Percentiles rank a stretch among this genome's conserved stretches.
Evolutionary conservation across 139 green algal species (phyloP).

Genomic region (Chlorella sp.): DNA sequence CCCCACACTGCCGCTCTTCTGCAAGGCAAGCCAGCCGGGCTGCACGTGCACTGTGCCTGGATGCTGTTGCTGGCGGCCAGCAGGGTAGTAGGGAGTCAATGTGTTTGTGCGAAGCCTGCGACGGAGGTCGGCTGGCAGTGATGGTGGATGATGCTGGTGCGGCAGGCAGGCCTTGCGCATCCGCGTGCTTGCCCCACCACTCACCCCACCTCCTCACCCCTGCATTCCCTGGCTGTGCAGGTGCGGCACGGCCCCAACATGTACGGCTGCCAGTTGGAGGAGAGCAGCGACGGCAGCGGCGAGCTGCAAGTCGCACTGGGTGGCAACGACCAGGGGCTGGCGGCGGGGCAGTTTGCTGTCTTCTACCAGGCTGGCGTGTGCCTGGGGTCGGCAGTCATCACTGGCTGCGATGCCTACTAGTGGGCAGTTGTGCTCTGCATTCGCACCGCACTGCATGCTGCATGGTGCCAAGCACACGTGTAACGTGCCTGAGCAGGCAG

Average conservation of each 20-base stretch:
- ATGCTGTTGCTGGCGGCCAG: not conserved
- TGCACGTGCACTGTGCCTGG: not conserved
- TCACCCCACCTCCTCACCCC: too few relatives aligned
- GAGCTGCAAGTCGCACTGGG: slow-evolving; percentile 74
- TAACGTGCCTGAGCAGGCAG: too few relatives aligned
- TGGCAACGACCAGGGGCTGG: slow-evolving; percentile 92
- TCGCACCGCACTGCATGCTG: too few relatives aligned
- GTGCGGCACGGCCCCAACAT: slow-evolving; percentile 77
- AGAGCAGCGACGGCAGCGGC: slow-evolving; percentile 77
- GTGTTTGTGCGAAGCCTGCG: too few relatives aligned
- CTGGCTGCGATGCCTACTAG: not conserved
- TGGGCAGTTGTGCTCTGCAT: too few relatives aligned
- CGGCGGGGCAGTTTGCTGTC: slow-evolving; percentile 94
- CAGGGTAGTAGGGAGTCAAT: too few relatives aligned
- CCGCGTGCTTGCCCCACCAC: not conserved
- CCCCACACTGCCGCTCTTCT: slow-evolving; percentile 16
- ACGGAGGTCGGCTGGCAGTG: too few relatives aligned
- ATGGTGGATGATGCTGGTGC: not conserved
- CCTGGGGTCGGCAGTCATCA: slow-evolving; percentile 80
- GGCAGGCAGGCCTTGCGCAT: not conserved
- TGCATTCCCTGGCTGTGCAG: not conserved
- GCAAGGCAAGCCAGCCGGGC: slow-evolving; percentile 59
- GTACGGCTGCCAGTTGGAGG: slow-evolving; percentile 66
- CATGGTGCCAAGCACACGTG: too few relatives aligned
- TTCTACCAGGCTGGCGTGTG: slow-evolving; percentile 88